Percentiles rank a stretch among this genome's conserved stretches.
Evolutionary conservation across 495 filamentous ascomycete species (phyloP).

Genomic region (Immersiella caudata): DNA sequence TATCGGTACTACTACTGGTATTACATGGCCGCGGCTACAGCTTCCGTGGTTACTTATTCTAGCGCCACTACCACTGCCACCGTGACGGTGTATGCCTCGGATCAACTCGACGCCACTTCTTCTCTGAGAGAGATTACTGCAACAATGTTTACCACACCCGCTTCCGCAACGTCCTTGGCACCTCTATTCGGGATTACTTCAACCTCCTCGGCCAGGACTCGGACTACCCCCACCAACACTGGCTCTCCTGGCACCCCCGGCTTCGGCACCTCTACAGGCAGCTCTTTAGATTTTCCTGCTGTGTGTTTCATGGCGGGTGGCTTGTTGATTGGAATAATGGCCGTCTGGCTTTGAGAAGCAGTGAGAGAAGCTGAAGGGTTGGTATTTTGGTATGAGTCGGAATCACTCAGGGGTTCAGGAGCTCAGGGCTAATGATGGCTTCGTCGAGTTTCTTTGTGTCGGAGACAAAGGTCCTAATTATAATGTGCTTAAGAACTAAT

Average conservation of each 20-base stretch:
- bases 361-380: not conserved
- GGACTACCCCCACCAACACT: not conserved
- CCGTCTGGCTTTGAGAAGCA: constrained; percentile 5
- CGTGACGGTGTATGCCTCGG: not conserved
- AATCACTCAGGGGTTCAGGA: no score
- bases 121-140: not conserved
- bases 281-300: not conserved
- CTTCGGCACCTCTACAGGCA: not conserved
- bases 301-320: not conserved
- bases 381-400: not conserved
- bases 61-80: not conserved
- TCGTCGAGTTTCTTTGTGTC: no score
- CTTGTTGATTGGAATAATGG: not conserved
- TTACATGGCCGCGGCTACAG: constrained; percentile 1
- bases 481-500: no score
- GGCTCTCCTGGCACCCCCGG: not conserved
- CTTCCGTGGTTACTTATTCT: not conserved
- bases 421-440: no score
- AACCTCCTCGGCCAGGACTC: not conserved
- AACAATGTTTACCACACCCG: not conserved
- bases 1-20: constrained; percentile 11
- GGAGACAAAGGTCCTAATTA: no score
- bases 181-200: not conserved
- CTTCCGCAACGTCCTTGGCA: not conserved
- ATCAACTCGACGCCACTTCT: not conserved